A percentile compares a stretch with the other conserved stretches of the same genome.
Conservation (phyloP, 805 yeast species). For the Brettanomyces sp. region DNA sequence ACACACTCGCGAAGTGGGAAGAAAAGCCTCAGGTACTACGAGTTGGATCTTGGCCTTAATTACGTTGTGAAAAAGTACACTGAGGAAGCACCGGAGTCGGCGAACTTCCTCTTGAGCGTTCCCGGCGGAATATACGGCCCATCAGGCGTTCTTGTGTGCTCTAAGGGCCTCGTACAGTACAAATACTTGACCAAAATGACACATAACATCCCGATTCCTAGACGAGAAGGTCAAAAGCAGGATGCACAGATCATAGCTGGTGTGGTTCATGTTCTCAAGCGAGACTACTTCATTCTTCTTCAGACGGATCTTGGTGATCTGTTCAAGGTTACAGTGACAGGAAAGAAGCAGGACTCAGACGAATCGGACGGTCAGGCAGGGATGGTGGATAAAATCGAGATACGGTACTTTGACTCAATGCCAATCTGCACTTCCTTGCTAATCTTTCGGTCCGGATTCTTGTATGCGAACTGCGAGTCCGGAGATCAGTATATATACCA, state of each 20-base stretch:
- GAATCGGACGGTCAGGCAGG: slow-evolving; percentile 16
- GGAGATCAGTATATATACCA: slow-evolving; percentile 67
- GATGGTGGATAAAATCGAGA: slow-evolving; percentile 31
- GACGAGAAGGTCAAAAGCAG: slow-evolving; percentile 20
- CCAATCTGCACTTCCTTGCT: slow-evolving; percentile 46
- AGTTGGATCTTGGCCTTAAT: slow-evolving; percentile 79
- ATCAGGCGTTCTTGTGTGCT: slow-evolving; percentile 59
- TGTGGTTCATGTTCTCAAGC: slow-evolving; percentile 57
- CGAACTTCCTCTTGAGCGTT: slow-evolving; percentile 51
- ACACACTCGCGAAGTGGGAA: slow-evolving; percentile 26
- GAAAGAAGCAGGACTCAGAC: slow-evolving; percentile 30
- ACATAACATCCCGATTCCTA: slow-evolving; percentile 47
- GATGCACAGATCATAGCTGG: slow-evolving; percentile 39
- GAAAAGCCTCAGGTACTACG: slow-evolving; percentile 52
- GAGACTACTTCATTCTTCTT: slow-evolving; percentile 53
- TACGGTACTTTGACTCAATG: slow-evolving; percentile 70
- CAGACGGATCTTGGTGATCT: slow-evolving; percentile 71
- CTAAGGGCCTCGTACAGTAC: slow-evolving; percentile 44
- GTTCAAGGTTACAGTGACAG: slow-evolving; percentile 52
- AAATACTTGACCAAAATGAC: slow-evolving; percentile 30
- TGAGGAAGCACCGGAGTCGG: slow-evolving; percentile 27
- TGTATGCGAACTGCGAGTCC: slow-evolving; percentile 56
- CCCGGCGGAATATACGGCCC: slow-evolving; percentile 71
- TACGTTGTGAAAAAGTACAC: slow-evolving; percentile 50
- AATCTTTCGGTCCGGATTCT: slow-evolving; percentile 66